A percentile compares a stretch with the other conserved stretches of the same genome.
These are phyloP conservation scores for Marasmius sp. DNA, from an alignment of 1,284 basidiomycete genomes.

Conservation along the genomic window DNA sequence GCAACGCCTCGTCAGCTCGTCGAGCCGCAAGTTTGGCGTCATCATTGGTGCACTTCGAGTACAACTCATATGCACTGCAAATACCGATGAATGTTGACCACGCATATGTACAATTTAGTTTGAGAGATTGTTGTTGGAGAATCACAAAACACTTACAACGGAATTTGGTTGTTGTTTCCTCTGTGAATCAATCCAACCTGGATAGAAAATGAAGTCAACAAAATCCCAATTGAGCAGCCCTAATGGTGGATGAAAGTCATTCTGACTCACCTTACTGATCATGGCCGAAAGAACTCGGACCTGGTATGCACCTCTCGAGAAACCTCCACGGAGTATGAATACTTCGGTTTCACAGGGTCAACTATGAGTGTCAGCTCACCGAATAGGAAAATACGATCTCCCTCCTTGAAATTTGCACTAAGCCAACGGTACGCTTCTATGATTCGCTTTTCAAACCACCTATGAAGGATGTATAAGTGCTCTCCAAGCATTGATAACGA, in stretches of 20 bases:
- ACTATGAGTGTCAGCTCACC: slow-evolving; percentile 21
- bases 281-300: slow-evolving; percentile 29
- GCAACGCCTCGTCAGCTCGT: not conserved
- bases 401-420: slow-evolving; percentile 31
- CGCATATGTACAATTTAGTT: not conserved
- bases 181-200: slow-evolving; percentile 32
- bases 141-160: slow-evolving; percentile 25
- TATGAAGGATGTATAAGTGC: slow-evolving; percentile 10
- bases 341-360: too few relatives aligned
- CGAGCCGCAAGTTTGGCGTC: too few relatives aligned
- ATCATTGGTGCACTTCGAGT: slow-evolving; percentile 4
- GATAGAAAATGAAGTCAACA: not conserved
- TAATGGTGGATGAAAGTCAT: too few relatives aligned
- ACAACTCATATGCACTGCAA: slow-evolving; percentile 31
- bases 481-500: not conserved
- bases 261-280: slow-evolving; percentile 25
- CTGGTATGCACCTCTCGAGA: slow-evolving; percentile 37
- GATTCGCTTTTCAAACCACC: slow-evolving; percentile 34
- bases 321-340: slow-evolving; percentile 21
- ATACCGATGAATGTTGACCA: not conserved
- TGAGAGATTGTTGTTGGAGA: not conserved
- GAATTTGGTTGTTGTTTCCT: slow-evolving; percentile 35
- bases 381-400: slow-evolving; percentile 36
- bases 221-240: slow-evolving; percentile 1
- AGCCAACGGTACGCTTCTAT: slow-evolving; percentile 40